Base-by-base conservation (phyloP, 176 grass and related monocot species). In the Juncus effusus region DNA sequence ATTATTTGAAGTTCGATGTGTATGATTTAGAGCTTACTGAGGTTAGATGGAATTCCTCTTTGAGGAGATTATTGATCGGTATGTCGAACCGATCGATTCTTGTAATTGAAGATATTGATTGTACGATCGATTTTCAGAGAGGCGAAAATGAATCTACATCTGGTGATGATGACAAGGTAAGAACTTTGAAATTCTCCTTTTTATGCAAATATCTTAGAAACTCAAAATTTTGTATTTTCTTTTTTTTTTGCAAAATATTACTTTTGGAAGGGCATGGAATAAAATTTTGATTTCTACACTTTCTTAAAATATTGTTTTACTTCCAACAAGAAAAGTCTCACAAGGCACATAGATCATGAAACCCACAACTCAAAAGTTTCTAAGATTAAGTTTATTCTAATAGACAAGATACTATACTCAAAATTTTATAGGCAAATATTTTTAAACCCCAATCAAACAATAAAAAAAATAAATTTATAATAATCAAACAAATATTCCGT, bases 91-190 rank as follows among this genome's bases (percentile, higher is more conserved):
- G 70, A 6, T 88, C 92, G 54, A 96, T 96, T 65, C 84, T 96
- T 14, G 87, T 96, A 10, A 83, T 96, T 11, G 84, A 96, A 79
- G 92, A 96, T 54, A 96, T 96, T 13, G 92, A 96, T 60, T 96
- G 87, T 62, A 69, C 79, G 7, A 15, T 96, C 8, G 74, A 96
- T 0, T 76, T 96, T 58, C 74, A 96, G n/a, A 55, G 79, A 67
- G 69, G 37, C 0, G 84, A 80, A 36, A 65, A 62, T 50, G 78
- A 64, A 63, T 45, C 78, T 69, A 72, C 38, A 36, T 53, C 69
- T 35, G 36, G 39, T 19, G 57, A 67, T 6, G 69, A 88, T 15
- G 84, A 88, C 42, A 91, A 85, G 81, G 87, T 87, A 42, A 51
- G 5, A 45, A 51, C 39, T 13, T 47, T 47, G 44, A 5, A 6